Evolutionary conservation across 1,284 basidiomycete genomes (phyloP).

Genomic region (Leccinum solheimii): DNA sequence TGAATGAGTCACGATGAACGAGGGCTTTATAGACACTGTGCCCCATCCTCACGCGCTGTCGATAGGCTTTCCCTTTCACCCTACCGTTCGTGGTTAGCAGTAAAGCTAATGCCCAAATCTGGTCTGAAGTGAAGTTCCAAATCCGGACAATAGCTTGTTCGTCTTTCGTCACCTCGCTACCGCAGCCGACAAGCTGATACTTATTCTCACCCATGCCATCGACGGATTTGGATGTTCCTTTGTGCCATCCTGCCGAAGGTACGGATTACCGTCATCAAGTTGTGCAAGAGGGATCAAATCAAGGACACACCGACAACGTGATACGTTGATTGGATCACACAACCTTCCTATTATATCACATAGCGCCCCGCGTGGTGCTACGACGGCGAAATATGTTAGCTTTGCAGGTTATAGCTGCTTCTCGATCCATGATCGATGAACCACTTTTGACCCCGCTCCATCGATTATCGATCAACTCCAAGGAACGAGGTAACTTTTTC

Average conservation of each 20-base stretch:
- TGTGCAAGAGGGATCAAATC: neutral
- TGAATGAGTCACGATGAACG: slow-evolving; percentile 16
- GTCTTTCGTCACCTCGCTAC: neutral
- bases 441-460: neutral
- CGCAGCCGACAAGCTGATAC: neutral
- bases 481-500: neutral
- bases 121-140: slow-evolving; percentile 14
- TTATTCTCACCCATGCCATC: slow-evolving; percentile 2
- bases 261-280: neutral
- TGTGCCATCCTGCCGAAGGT: slow-evolving; percentile 11
- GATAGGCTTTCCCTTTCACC: slow-evolving; percentile 22
- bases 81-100: slow-evolving; percentile 27
- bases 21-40: slow-evolving; percentile 28
- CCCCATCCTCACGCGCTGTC: neutral
- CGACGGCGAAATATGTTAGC: neutral
- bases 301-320: neutral
- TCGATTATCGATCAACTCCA: neutral
- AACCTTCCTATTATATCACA: slow-evolving; percentile 10
- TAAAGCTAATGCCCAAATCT: slow-evolving; percentile 24
- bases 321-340: slow-evolving; percentile 11
- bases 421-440: neutral
- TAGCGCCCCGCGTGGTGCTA: neutral
- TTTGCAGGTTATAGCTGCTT: slow-evolving; percentile 3
- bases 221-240: slow-evolving; percentile 22
- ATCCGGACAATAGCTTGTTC: slow-evolving; percentile 34